Evolutionary conservation across 83 land plant species (phyloP).

Genomic region (Larix sibirica): DNA sequence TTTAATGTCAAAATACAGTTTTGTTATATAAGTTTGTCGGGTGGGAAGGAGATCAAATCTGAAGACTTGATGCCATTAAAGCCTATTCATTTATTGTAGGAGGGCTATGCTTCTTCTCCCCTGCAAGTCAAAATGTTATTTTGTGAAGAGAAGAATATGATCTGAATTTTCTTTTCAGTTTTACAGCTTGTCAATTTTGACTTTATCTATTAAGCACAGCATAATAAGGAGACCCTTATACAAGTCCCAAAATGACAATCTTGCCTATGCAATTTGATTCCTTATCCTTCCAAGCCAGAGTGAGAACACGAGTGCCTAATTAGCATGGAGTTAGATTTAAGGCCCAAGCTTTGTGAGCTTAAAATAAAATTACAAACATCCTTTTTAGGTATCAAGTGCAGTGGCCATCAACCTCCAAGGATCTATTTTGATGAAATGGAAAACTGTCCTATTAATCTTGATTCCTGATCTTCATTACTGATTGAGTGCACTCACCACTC

Average conservation of each 20-base stretch:
- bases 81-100: neutral
- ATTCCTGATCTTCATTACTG: neutral
- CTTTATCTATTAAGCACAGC: neutral
- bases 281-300: neutral
- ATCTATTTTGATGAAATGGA: neutral
- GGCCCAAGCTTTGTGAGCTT: too few relatives aligned
- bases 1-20: neutral
- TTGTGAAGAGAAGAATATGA: neutral
- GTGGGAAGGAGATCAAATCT: neutral
- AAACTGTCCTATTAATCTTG: neutral
- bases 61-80: conserved; percentile 1
- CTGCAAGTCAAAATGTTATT: neutral
- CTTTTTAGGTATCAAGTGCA: neutral
- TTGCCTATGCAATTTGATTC: neutral
- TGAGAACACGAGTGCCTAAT: too few relatives aligned
- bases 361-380: neutral
- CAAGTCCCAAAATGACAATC: too few relatives aligned
- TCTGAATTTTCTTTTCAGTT: neutral
- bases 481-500: neutral
- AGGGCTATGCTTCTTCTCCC: neutral
- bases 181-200: neutral
- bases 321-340: too few relatives aligned
- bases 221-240: too few relatives aligned
- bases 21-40: neutral
- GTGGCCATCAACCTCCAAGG: neutral